These are phyloP conservation scores for Tylopilus sp. DNA, from an alignment of 768 basidiomycete species.

Conservation along the genomic window DNA sequence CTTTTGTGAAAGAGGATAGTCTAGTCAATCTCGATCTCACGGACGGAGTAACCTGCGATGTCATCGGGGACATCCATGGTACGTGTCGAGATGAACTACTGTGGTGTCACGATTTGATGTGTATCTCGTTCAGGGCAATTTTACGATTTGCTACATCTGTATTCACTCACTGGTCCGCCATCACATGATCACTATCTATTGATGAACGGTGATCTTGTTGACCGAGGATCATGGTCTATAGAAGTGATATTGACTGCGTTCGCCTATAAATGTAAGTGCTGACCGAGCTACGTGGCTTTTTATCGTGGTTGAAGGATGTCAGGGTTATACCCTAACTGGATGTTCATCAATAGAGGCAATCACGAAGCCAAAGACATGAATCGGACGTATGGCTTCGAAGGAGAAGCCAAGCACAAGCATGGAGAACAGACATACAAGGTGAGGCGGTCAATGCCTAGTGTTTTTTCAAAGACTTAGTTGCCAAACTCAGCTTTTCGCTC, in stretches of 20 bases:
- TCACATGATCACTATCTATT: constrained; percentile 79
- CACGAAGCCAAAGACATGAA: constrained; percentile 99
- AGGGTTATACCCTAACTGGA: constrained; percentile 89
- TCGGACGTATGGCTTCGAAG: constrained; percentile 88
- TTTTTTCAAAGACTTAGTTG: constrained; percentile 4
- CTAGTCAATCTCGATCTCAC: constrained; percentile 72
- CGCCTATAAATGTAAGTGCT: constrained; percentile 82
- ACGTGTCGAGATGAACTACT: constrained; percentile 14
- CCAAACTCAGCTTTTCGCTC: constrained; percentile 71
- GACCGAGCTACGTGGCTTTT: background rate
- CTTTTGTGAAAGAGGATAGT: constrained; percentile 74
- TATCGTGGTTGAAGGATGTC: constrained; percentile 12
- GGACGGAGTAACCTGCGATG: constrained; percentile 81
- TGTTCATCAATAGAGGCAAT: constrained; percentile 95
- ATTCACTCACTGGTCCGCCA: constrained; percentile 82
- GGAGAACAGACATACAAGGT: constrained; percentile 95
- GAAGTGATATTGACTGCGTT: constrained; percentile 92
- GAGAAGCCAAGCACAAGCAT: constrained; percentile 95
- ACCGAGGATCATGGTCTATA: constrained; percentile 93
- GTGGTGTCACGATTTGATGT: background rate
- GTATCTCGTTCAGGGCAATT: constrained; percentile 67
- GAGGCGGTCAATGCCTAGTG: background rate
- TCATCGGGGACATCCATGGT: constrained; percentile 98
- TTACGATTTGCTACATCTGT: constrained; percentile 88
- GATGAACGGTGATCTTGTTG: constrained; percentile 96